phyloP scores from a whole-genome alignment of 306 rosid genomes.

The Vachellia pachyceras region DNA sequence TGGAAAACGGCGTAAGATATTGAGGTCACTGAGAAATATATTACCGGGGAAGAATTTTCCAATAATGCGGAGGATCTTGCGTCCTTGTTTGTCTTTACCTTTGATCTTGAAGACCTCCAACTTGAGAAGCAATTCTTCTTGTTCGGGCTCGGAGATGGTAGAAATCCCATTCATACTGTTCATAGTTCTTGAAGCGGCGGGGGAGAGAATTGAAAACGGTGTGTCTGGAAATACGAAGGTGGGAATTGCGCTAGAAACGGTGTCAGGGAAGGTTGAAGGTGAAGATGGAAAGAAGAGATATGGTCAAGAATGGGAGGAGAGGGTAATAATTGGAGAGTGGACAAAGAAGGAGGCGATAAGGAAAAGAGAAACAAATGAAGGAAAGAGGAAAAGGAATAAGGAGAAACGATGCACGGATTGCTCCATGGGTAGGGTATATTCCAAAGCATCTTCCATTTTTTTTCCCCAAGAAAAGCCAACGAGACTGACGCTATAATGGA shows the following conservation, averaged over 20 bases:
- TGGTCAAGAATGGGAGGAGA: not conserved
- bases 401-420: not conserved
- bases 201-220: not conserved
- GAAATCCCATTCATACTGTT: constrained; percentile 38
- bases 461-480: not conserved
- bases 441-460: constrained; percentile 55
- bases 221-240: not conserved
- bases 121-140: constrained; percentile 62
- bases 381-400: not conserved
- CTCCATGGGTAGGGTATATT: constrained; percentile 45
- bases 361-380: not conserved
- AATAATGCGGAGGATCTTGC: constrained; percentile 76
- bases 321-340: constrained; percentile 15
- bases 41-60: constrained; percentile 89
- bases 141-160: constrained; percentile 57
- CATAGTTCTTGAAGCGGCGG: not conserved
- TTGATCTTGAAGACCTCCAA: constrained; percentile 76
- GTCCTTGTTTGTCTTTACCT: constrained; percentile 80
- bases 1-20: not conserved
- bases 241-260: not conserved
- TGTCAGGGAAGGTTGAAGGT: not conserved
- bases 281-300: not conserved
- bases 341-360: not conserved
- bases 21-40: not conserved
- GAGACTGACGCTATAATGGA: constrained; percentile 3